Base-by-base conservation (phyloP, 164 flowering plant genomes). In the Tetrastigma voinierianum region DNA sequence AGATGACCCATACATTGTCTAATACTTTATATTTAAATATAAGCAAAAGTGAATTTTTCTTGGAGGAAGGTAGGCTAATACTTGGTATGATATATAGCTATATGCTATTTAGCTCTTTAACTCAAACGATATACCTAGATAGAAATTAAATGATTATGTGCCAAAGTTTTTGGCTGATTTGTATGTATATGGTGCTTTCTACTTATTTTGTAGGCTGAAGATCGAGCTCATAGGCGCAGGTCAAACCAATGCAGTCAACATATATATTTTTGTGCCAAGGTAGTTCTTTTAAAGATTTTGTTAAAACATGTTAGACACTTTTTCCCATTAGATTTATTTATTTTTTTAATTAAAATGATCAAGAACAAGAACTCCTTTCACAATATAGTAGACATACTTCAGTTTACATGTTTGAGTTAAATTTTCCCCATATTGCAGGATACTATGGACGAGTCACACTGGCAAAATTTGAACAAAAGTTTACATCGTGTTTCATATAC, bases 211-310 rank as follows among this genome's bases (percentile, higher is more conserved):
- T 76, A 95, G 99, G 99, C 98, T 64, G 99, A 96, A 72, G 91
- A 85, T 78, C 83, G 99, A 83, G 96, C 98, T 68, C 99, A 96
- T 74, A 84, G 98, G 67, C 87, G 88, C n/a, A 63, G 99, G 99
- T 54, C 99, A 96, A 74, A 84, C 78, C 55, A 90, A 83, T 69
- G 85, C 91, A 7, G 96, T 96, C 77, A 93, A 93, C 68, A 69
- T 93, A 54, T 96, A 93, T 70, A 84, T 90, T 52, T 96, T 64
- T 88, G 95, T 78, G 99, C 96, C 23, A 96, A 92, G 99, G 99
- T 95, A 6, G 17, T 59, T 32, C 56, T 64, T n/a, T 20, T 19
- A 40, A 14, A 23, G 12, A n/a, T 18, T 10, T n/a, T 55, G 58
- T 18, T 55, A 12, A 14, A 55, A n/a, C 3, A 10, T 15, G 0